Percentiles rank a stretch among this genome's conserved stretches.
Evolutionary conservation across 139 green algal genomes (phyloP).

Genomic region (Microglena sp.): DNA sequence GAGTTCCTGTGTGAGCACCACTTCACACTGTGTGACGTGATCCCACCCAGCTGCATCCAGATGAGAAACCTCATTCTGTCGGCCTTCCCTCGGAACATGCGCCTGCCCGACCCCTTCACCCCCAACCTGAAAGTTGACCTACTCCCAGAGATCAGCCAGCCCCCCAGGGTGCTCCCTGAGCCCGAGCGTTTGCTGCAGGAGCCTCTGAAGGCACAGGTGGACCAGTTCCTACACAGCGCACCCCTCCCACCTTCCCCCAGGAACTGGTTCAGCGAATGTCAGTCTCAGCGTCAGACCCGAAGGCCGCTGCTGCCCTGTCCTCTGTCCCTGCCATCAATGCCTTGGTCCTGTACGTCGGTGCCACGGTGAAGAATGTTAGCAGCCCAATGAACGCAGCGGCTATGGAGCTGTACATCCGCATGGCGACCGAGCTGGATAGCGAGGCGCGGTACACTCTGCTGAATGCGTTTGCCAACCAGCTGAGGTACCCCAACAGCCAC

Average conservation of each 20-base stretch:
- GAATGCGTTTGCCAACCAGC: conserved; percentile 96
- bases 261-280: conserved; percentile 5
- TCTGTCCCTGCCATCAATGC: conserved; percentile 78
- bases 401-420: conserved; percentile 34
- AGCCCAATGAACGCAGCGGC: conserved; percentile 6
- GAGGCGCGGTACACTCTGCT: conserved; percentile 93
- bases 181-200: conserved; percentile 50
- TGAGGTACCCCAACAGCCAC: conserved; percentile 97
- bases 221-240: neutral
- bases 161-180: conserved; percentile 63
- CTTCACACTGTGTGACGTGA: conserved; percentile 85
- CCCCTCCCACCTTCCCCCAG: conserved; percentile 5
- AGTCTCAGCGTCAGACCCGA: neutral
- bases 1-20: conserved; percentile 98
- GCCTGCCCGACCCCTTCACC: conserved; percentile 96
- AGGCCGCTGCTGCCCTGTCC: conserved; percentile 45
- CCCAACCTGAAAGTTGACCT: conserved; percentile 96
- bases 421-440: conserved; percentile 66
- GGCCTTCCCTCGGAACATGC: conserved; percentile 95
- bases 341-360: conserved; percentile 88
- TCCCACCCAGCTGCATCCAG: conserved; percentile 82
- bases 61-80: conserved; percentile 96
- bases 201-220: conserved; percentile 53
- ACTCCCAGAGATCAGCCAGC: conserved; percentile 82
- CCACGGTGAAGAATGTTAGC: conserved; percentile 21